Conservation (phyloP, 163 green algal species). For the Chloroidium sp. region DNA sequence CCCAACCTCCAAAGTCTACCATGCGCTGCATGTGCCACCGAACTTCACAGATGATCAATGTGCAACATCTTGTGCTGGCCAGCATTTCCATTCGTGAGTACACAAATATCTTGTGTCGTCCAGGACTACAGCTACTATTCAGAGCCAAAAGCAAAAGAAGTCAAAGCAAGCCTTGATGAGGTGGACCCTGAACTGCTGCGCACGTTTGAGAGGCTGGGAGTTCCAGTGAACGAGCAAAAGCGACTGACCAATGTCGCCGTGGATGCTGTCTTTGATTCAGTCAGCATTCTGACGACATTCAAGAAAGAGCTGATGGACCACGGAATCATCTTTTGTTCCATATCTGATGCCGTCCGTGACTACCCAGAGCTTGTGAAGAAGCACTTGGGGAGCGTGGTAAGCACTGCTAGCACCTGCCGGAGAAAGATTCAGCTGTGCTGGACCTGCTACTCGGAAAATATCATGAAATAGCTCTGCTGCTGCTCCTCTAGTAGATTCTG, state of each 20-base stretch:
- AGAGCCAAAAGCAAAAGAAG: conserved; percentile 85
- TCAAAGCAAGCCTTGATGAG: conserved; percentile 72
- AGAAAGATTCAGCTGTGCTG: too few species aligned
- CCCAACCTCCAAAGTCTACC: too few species aligned
- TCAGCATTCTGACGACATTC: conserved; percentile 98
- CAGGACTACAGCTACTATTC: conserved; percentile 93
- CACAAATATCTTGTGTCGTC: conserved; percentile 22
- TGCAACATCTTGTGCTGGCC: too few species aligned
- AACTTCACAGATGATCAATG: too few species aligned
- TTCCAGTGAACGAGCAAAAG: conserved; percentile 98
- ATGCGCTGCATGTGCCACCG: too few species aligned
- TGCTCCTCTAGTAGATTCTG: neutral
- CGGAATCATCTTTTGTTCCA: conserved; percentile 96
- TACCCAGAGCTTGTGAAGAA: conserved; percentile 95
- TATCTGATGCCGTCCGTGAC: conserved; percentile 90
- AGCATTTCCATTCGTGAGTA: too few species aligned
- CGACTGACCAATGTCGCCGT: conserved; percentile 90
- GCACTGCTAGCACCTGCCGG: neutral
- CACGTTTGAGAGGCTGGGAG: conserved; percentile 97
- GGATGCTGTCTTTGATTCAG: conserved; percentile 96
- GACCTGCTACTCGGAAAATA: too few species aligned
- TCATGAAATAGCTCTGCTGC: too few species aligned
- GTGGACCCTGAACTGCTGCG: conserved; percentile 94
- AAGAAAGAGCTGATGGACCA: conserved; percentile 82
- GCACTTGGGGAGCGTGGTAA: conserved; percentile 91